Conservation (phyloP, 2,329 filamentous ascomycete genomes). For the Aspergillus eucalypticola region DNA sequence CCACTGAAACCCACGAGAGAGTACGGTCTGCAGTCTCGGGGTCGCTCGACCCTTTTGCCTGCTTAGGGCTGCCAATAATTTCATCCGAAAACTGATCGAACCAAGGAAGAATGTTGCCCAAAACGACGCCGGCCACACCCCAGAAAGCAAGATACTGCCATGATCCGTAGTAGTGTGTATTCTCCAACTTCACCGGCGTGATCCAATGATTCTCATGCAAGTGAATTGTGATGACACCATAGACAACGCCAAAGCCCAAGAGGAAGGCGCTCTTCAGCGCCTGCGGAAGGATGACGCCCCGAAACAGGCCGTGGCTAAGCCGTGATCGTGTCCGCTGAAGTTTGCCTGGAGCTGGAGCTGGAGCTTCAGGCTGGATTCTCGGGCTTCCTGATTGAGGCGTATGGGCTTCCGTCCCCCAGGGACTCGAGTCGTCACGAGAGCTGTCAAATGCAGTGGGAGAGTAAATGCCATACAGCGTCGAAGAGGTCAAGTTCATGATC, state of each 20-base stretch:
- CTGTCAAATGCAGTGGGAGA: conserved; percentile 61
- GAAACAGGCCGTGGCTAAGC: conserved; percentile 40
- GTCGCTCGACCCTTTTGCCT: conserved; percentile 29
- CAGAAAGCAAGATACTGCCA: conserved; percentile 76
- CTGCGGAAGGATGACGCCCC: conserved; percentile 55
- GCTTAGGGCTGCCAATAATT: conserved; percentile 36
- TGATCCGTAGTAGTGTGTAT: conserved; percentile 52
- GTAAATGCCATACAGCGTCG: conserved; percentile 91
- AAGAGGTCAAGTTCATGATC: conserved; percentile 81
- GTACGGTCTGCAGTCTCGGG: conserved; percentile 32
- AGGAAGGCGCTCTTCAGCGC: conserved; percentile 63
- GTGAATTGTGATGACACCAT: conserved; percentile 78
- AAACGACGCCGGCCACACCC: conserved; percentile 73
- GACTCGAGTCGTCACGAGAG: conserved; percentile 64
- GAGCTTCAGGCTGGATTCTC: conserved; percentile 40
- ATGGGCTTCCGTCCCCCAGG: conserved; percentile 76
- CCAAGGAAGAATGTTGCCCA: conserved; percentile 81
- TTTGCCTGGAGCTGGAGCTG: conserved; percentile 28
- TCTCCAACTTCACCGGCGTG: conserved; percentile 62
- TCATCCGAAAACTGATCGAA: conserved; percentile 75
- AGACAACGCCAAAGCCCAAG: conserved; percentile 76
- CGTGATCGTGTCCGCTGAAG: conserved; percentile 37
- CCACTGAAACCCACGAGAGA: conserved; percentile 68
- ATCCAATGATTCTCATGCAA: conserved; percentile 69
- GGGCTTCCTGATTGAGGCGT: conserved; percentile 58